phyloP scores from a whole-genome alignment of 2,329 filamentous ascomycete species.

The Verticillium albo-atrum region DNA sequence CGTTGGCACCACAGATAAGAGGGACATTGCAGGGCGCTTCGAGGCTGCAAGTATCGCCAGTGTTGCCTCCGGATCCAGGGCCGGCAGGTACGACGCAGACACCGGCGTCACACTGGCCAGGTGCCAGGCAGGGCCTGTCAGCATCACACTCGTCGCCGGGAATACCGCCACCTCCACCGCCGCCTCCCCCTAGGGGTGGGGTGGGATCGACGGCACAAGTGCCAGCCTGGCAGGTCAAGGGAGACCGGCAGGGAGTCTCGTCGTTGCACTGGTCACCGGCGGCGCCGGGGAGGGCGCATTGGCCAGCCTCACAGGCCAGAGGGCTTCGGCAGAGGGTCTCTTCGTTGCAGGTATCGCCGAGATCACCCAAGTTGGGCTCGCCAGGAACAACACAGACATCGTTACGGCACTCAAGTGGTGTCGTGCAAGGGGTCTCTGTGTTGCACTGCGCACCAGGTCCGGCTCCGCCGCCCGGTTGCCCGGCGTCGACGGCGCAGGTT shows the following conservation, averaged over 20 bases:
- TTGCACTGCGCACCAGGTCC: not conserved
- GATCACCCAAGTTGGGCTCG: not conserved
- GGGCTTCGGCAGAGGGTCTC: not conserved
- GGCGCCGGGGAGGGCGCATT: not conserved
- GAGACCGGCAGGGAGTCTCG: not conserved
- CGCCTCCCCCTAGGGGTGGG: too few species aligned
- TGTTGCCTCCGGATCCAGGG: not conserved
- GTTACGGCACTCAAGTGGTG: not conserved
- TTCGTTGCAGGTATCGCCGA: not conserved
- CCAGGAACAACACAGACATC: not conserved
- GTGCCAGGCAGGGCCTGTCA: not conserved
- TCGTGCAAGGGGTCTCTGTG: not conserved
- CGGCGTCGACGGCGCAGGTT: not conserved
- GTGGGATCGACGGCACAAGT: not conserved
- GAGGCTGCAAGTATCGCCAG: not conserved
- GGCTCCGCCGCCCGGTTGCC: too few species aligned
- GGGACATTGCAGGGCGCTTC: not conserved
- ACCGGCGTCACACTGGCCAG: not conserved
- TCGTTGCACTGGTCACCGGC: not conserved
- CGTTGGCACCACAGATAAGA: not conserved
- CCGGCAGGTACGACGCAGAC: not conserved
- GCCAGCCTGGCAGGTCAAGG: not conserved
- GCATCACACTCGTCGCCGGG: not conserved
- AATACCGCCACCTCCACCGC: too few species aligned
- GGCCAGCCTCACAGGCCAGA: not conserved